Evolutionary conservation across 768 basidiomycete genomes (phyloP).

Genomic region (Tricholoma sp.): DNA sequence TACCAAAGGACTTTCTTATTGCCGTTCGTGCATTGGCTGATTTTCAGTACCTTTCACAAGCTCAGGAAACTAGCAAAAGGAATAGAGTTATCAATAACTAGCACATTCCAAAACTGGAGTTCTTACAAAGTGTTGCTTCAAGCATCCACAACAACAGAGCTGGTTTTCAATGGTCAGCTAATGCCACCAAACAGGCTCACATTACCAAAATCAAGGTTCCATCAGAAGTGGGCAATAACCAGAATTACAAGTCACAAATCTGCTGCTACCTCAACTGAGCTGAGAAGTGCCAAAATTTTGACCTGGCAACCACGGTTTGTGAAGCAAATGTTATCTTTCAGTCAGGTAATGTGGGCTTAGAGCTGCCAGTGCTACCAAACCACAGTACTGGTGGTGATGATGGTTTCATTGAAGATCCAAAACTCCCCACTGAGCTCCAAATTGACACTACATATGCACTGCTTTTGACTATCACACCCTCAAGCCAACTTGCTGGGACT

Average conservation of each 20-base stretch:
- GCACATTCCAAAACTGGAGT: constrained; percentile 3
- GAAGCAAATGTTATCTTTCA: neutral
- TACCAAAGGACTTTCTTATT: constrained; percentile 13
- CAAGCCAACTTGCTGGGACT: neutral
- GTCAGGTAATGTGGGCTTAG: neutral
- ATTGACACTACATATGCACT: neutral
- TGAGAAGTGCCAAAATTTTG: constrained; percentile 11
- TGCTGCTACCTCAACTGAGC: constrained; percentile 5
- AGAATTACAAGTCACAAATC: constrained; percentile 5
- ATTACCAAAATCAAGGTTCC: constrained; percentile 7
- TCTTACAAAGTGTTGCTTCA: neutral
- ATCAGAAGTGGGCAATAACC: neutral
- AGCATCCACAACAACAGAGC: neutral
- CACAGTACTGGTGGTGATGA: neutral
- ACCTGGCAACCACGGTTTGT: constrained; percentile 7
- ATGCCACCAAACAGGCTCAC: constrained; percentile 3
- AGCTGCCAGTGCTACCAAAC: neutral
- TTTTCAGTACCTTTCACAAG: constrained; percentile 22
- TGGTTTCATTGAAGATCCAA: neutral
- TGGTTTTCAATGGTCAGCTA: constrained; percentile 4
- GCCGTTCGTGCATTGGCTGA: neutral
- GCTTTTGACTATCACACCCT: neutral
- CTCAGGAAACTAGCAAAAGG: constrained; percentile 8
- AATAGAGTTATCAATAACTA: constrained; percentile 18
- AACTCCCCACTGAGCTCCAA: neutral